Conservation (phyloP, 805 yeast genomes). For the Pichia insulana region DNA sequence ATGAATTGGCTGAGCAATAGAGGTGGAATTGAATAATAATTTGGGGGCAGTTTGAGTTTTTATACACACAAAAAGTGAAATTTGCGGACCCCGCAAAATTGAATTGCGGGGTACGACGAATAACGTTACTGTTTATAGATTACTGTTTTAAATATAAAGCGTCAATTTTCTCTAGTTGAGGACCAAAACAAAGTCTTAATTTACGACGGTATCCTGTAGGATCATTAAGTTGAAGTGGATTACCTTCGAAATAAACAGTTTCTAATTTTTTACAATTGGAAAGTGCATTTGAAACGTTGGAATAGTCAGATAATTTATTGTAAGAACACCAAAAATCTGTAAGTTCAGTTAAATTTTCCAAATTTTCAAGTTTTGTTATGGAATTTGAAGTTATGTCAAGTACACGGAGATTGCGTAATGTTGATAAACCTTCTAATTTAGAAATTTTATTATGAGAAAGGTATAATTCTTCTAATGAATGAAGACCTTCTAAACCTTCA, state of each 20-base stretch:
- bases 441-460: constrained; percentile 75
- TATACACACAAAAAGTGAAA: too few relatives aligned
- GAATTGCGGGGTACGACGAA: too few relatives aligned
- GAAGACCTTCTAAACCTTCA: constrained; percentile 71
- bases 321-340: constrained; percentile 94
- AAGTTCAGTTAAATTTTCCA: constrained; percentile 56
- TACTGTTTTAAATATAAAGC: constrained; percentile 53
- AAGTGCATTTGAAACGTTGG: constrained; percentile 59
- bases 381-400: constrained; percentile 77
- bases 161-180: constrained; percentile 74
- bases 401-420: constrained; percentile 55
- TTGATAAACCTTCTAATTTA: constrained; percentile 69
- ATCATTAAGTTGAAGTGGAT: constrained; percentile 69
- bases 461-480: constrained; percentile 75
- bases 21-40: too few relatives aligned
- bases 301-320: constrained; percentile 60
- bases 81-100: too few relatives aligned
- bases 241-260: constrained; percentile 89
- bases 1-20: too few relatives aligned
- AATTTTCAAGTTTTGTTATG: constrained; percentile 50
- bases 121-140: too few relatives aligned
- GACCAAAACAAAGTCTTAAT: constrained; percentile 61
- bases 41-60: too few relatives aligned
- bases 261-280: constrained; percentile 56
- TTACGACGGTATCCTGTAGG: constrained; percentile 84